Base-by-base conservation (phyloP, 108 stramenopile species). In the Pseudonitzschia delicatissima region DNA sequence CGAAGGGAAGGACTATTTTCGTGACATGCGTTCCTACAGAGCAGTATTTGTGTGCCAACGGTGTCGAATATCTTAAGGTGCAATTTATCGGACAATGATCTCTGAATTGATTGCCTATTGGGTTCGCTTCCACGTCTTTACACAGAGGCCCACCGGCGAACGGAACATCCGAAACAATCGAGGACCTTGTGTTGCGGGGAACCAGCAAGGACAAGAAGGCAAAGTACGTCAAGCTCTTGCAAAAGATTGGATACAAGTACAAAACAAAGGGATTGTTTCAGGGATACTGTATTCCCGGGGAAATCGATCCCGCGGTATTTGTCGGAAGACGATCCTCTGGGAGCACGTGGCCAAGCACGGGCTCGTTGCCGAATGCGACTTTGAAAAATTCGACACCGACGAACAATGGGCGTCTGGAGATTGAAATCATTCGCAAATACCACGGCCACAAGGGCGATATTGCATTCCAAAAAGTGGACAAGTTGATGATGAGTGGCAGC, bases 1-100 rank as follows among this genome's bases (percentile, higher is more conserved):
- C 0, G 34, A 39, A n/a, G 58, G 58, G n/a, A 37, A 28, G 13
- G 58, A 60, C n/a, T 60, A 60, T 39, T 60, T 60, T 36, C n/a
- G 15, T 8, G 20, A n/a, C 5, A 13, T 28, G 36, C 3, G 17
- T 18, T 13, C 6, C 0, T 60, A 39, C n/a, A 15, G 58, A 8
- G 58, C 34, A n/a, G 28, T n/a, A 60, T n/a, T 36, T 60, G 34
- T 60, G 58, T 18, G 58, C 58, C 21, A 9, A 20, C 5, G 58
- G 58, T 5, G 37, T 60, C 29, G 58, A 60, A 36, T 60, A 39
- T 34, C 5, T 36, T 21, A 34, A 8, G 8, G 29, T n/a, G n/a
- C n/a, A n/a, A n/a, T n/a, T n/a, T n/a, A 28, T 53, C 15, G 26
- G 2, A 45, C 15, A 45, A 6, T n/a, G 15, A 45, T 3, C 3